Evolutionary conservation across 2,329 filamentous ascomycete genomes (phyloP).

Genomic region (Dothideomycetes sp.): DNA sequence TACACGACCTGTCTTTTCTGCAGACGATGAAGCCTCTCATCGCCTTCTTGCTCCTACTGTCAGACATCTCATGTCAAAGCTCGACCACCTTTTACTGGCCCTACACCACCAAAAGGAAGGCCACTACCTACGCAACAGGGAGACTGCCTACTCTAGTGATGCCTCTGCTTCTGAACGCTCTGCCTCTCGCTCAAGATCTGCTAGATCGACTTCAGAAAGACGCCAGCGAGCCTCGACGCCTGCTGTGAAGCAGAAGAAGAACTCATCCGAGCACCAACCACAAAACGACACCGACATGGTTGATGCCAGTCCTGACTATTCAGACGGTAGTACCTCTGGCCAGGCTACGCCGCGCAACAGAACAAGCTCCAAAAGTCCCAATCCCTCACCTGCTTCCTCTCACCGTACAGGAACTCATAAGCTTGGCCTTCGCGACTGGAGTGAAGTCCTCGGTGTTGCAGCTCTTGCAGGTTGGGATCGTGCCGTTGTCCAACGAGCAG

Average conservation of each 20-base stretch:
- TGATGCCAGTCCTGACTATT: background rate
- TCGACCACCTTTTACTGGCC: constrained; percentile 59
- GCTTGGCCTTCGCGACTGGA: constrained; percentile 60
- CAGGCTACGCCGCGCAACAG: background rate
- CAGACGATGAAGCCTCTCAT: constrained; percentile 60
- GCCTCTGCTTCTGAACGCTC: no score
- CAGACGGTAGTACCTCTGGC: background rate
- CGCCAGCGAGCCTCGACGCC: no score
- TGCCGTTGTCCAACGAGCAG: constrained; percentile 54
- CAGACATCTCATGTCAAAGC: constrained; percentile 55
- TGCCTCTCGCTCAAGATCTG: no score
- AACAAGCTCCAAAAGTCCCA: no score
- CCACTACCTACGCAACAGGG: constrained; percentile 10
- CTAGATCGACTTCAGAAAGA: background rate
- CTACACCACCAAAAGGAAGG: constrained; percentile 47
- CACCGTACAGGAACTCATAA: constrained; percentile 1
- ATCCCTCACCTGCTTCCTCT: background rate
- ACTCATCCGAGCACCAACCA: no score
- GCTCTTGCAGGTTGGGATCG: constrained; percentile 60
- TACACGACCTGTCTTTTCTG: constrained; percentile 45
- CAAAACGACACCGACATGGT: no score
- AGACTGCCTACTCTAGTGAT: constrained; percentile 1
- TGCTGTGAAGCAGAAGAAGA: no score
- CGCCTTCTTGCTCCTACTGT: constrained; percentile 56
- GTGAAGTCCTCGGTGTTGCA: constrained; percentile 70